Conservation (phyloP, 805 yeast genomes). For the Yarrowia deformans region DNA sequence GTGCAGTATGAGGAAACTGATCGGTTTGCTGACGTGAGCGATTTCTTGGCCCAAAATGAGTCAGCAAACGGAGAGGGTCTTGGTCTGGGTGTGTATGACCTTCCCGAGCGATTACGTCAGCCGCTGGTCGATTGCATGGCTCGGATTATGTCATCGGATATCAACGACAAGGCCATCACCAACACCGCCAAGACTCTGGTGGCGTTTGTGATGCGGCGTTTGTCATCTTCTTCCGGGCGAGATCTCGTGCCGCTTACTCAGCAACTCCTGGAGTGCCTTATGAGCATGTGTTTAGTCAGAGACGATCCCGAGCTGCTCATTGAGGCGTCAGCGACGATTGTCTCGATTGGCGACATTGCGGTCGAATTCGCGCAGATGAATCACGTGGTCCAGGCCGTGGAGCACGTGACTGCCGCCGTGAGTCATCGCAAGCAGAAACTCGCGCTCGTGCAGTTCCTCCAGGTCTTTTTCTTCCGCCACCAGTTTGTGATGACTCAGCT, state of each 20-base stretch:
- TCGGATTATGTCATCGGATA: not conserved
- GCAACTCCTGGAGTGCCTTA: slow-evolving; percentile 71
- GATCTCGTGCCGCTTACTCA: slow-evolving; percentile 61
- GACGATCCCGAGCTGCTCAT: slow-evolving; percentile 71
- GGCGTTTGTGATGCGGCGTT: slow-evolving; percentile 63
- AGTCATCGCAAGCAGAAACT: slow-evolving; percentile 67
- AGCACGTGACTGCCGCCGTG: slow-evolving; percentile 51
- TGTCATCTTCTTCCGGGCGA: slow-evolving; percentile 61
- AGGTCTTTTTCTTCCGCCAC: slow-evolving; percentile 74
- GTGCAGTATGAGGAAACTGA: slow-evolving; percentile 55
- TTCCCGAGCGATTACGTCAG: not conserved
- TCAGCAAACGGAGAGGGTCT: not conserved
- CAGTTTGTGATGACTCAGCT: slow-evolving; percentile 59
- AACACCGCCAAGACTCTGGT: slow-evolving; percentile 66
- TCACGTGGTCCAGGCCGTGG: slow-evolving; percentile 56
- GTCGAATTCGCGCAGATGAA: slow-evolving; percentile 55
- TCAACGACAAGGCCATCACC: slow-evolving; percentile 52
- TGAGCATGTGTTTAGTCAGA: slow-evolving; percentile 68
- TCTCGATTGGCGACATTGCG: slow-evolving; percentile 58
- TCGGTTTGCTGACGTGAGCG: not conserved
- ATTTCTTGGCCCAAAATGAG: not conserved
- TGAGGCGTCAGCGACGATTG: slow-evolving; percentile 58
- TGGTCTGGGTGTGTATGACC: not conserved
- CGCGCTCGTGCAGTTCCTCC: slow-evolving; percentile 71
- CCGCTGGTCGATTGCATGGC: not conserved